Evolutionary conservation across 78 protist species (phyloP).

Genomic region (Capsaspora owczarzaki): DNA sequence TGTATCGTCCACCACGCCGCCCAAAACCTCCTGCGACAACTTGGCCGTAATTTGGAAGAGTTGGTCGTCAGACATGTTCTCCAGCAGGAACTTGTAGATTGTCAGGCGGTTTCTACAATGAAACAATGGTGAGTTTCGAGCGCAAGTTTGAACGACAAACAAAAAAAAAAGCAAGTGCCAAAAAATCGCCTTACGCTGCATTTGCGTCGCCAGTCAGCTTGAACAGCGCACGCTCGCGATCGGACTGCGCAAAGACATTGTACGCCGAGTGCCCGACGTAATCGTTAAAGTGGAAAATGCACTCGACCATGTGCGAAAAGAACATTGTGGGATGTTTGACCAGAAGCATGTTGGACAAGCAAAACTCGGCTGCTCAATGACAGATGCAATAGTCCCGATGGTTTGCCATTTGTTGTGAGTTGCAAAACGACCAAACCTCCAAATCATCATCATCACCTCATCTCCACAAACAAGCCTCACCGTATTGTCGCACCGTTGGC

Average conservation of each 20-base stretch:
- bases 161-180: not conserved
- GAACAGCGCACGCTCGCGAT: not conserved
- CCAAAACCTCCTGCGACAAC: conserved; percentile 31
- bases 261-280: conserved; percentile 47
- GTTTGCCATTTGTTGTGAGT: too few relatives aligned
- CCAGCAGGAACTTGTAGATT: conserved; percentile 48
- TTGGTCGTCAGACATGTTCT: conserved; percentile 40
- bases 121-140: not conserved
- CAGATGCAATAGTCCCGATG: conserved; percentile 9
- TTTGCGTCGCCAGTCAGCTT: not conserved
- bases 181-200: not conserved
- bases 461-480: not conserved
- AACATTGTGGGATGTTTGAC: conserved; percentile 40
- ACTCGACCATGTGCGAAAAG: conserved; percentile 46
- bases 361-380: conserved; percentile 34
- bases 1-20: conserved; percentile 41
- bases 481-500: not conserved
- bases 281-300: conserved; percentile 47
- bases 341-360: conserved; percentile 39
- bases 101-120: conserved; percentile 23
- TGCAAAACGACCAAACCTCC: too few relatives aligned
- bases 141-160: not conserved
- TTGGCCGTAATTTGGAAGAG: conserved; percentile 31
- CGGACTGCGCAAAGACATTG: conserved; percentile 26
- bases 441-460: too few relatives aligned